Evolutionary conservation across 2,329 filamentous ascomycete species (phyloP).

Genomic region (Neopestalotiopsis clavispora): DNA sequence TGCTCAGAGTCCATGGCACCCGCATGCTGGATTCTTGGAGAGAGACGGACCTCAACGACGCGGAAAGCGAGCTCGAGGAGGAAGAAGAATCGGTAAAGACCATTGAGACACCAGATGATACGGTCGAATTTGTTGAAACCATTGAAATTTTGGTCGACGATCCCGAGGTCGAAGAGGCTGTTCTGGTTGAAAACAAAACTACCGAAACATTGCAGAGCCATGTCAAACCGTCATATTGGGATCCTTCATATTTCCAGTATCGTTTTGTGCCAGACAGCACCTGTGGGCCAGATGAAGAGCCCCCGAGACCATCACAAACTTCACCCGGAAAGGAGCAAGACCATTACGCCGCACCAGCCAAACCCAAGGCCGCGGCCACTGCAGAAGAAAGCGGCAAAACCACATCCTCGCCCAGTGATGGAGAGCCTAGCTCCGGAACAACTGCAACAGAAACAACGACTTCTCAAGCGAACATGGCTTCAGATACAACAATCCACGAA

Average conservation of each 20-base stretch:
- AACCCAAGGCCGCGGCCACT: constrained; percentile 21
- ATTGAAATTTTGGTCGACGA: constrained; percentile 25
- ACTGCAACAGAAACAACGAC: constrained; percentile 22
- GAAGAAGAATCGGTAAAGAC: constrained; percentile 46
- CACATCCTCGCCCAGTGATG: constrained; percentile 19
- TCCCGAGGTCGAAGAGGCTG: constrained; percentile 26
- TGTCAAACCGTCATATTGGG: constrained; percentile 31
- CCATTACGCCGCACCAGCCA: constrained; percentile 19
- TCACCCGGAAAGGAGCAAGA: constrained; percentile 16
- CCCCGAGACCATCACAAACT: constrained; percentile 19
- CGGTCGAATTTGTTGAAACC: constrained; percentile 27
- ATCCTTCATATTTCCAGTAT: constrained; percentile 32
- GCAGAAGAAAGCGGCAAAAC: constrained; percentile 21
- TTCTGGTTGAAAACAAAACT: constrained; percentile 27
- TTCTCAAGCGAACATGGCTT: constrained; percentile 14
- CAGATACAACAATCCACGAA: constrained; percentile 20
- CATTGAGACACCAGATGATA: constrained; percentile 36
- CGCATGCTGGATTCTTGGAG: constrained; percentile 95
- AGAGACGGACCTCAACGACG: constrained; percentile 67
- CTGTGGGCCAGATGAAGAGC: constrained; percentile 24
- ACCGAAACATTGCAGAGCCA: constrained; percentile 25
- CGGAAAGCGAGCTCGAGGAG: constrained; percentile 61
- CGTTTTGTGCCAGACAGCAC: constrained; percentile 23
- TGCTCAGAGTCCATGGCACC: constrained; percentile 91
- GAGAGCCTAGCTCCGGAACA: constrained; percentile 21